These are phyloP conservation scores for Acorus gramineus DNA, from an alignment of 106 monocot genomes.

Conservation along the genomic window DNA sequence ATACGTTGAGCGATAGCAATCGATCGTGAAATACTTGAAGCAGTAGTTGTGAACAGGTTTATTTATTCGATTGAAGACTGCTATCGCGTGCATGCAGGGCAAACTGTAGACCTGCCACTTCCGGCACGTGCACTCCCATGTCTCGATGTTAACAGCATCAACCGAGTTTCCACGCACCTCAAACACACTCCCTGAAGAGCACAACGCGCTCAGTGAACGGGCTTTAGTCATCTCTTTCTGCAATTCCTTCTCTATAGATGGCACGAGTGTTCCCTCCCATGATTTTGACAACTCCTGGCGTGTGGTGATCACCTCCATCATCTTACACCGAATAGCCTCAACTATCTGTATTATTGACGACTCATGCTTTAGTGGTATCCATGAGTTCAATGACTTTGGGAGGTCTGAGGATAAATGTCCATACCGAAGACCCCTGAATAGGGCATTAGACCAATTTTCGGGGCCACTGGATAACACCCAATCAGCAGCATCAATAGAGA, in stretches of 20 bases:
- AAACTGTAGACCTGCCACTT: slow-evolving; percentile 84
- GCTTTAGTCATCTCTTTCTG: slow-evolving; percentile 54
- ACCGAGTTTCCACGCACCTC: slow-evolving; percentile 81
- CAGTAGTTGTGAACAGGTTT: slow-evolving; percentile 66
- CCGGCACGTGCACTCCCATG: slow-evolving; percentile 71
- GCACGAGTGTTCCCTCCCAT: slow-evolving; percentile 51
- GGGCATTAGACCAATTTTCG: slow-evolving; percentile 82
- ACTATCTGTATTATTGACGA: slow-evolving; percentile 58
- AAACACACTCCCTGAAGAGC: slow-evolving; percentile 87
- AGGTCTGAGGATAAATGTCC: slow-evolving; percentile 71
- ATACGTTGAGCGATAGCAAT: slow-evolving; percentile 50
- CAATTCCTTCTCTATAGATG: slow-evolving; percentile 62
- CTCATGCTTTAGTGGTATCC: slow-evolving; percentile 79
- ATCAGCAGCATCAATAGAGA: slow-evolving; percentile 56
- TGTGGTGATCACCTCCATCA: slow-evolving; percentile 43
- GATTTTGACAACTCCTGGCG: slow-evolving; percentile 39
- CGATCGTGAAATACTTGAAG: slow-evolving; percentile 40
- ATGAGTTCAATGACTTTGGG: slow-evolving; percentile 54
- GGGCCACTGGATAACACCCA: slow-evolving; percentile 70
- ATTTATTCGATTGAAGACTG: slow-evolving; percentile 46
- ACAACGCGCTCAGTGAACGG: slow-evolving; percentile 56
- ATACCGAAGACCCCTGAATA: slow-evolving; percentile 67
- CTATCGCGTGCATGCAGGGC: slow-evolving; percentile 72
- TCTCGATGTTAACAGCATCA: slow-evolving; percentile 54
- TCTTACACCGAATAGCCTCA: slow-evolving; percentile 56